Evolutionary conservation across 495 filamentous ascomycete species (phyloP).

Genomic region (Friedmanniomyces endolithicus): DNA sequence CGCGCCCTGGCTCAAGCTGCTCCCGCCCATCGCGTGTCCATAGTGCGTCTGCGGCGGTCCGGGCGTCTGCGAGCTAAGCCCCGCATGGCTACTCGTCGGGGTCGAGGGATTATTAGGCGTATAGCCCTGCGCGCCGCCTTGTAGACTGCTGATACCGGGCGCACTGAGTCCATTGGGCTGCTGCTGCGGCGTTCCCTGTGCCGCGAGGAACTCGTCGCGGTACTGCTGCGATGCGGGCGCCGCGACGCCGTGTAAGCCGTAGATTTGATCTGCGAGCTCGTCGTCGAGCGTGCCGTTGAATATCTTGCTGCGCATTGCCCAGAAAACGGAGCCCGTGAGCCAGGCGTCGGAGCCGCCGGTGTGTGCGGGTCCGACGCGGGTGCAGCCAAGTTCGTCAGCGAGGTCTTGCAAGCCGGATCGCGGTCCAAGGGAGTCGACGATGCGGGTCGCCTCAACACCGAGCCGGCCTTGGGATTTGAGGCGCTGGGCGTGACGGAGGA

Average conservation of each 20-base stretch:
- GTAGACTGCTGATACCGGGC: background rate
- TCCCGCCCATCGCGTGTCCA: background rate
- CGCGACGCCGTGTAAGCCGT: conserved; percentile 64
- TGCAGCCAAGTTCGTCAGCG: conserved; percentile 80
- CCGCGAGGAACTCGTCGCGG: conserved; percentile 28
- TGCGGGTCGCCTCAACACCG: conserved; percentile 49
- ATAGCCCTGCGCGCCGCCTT: conserved; percentile 15
- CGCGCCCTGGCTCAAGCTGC: conserved; percentile 5
- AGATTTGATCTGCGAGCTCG: conserved; percentile 84
- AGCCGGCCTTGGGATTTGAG: conserved; percentile 32
- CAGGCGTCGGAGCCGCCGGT: conserved; percentile 85
- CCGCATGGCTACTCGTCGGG: conserved; percentile 28
- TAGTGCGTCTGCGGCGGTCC: conserved; percentile 7
- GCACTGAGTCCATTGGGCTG: conserved; percentile 7
- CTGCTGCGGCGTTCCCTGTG: conserved; percentile 18
- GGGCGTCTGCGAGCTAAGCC: conserved; percentile 21
- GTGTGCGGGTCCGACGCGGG: conserved; percentile 73
- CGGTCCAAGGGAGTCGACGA: conserved; percentile 64
- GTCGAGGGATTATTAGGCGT: conserved; percentile 23
- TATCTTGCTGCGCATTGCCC: conserved; percentile 43
- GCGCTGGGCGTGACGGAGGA: conserved; percentile 79
- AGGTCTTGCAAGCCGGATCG: conserved; percentile 88
- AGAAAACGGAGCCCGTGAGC: conserved; percentile 55
- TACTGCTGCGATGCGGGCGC: conserved; percentile 36
- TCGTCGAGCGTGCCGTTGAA: conserved; percentile 79